Evolutionary conservation across 805 yeast species (phyloP), one percentile per base, ranked within the genome.

Genomic region (Ogataea pignaliae): DNA sequence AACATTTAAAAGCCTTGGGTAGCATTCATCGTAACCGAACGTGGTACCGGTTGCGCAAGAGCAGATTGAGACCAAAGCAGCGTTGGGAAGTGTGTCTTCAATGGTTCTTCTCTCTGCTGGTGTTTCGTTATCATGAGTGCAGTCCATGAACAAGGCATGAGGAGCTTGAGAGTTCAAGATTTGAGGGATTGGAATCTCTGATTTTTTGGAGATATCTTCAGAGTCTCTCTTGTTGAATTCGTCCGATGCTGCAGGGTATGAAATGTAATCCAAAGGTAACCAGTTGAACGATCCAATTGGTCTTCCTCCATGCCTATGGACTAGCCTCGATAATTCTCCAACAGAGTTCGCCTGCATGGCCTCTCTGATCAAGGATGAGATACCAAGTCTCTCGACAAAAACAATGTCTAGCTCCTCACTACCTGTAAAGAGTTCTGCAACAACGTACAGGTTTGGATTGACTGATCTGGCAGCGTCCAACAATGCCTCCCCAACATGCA

Each of bases 301-400:
- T 52, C 88, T 73, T 3, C 99, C 99, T 31, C 97, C 98, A 63
- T 91, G 95, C 56, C 82, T 79, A 61, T 91, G 96, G 21, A 91
- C 85, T 40, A 90, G 72, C 45, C 91, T 72, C 3, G 97, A 88
- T 29, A 91, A 73, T 59, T 91, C 98, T 33, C 78, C 82, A 11
- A 86, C 93, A 11, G 85, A 81, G 82, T 93, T 83, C 1, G 97
- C 93, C 67, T 89, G 97, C 96, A 93, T 91, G 1, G 98, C 98
- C 60, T 91, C 99, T 59, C 99, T 78, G 43, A 91, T 85, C 52
- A 93, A 72, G 3, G 96, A 83, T 34, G 88, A 85, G 44, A 93
- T 83, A 14, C 96, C 97, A 36, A 93, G 73, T 53, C 95, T 73
- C 64, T 91, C 96, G 12, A 91, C 97, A 61, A 86, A 91, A 16